Conservation (phyloP, 768 basidiomycete species). For the Podaxis carcinomalis region DNA sequence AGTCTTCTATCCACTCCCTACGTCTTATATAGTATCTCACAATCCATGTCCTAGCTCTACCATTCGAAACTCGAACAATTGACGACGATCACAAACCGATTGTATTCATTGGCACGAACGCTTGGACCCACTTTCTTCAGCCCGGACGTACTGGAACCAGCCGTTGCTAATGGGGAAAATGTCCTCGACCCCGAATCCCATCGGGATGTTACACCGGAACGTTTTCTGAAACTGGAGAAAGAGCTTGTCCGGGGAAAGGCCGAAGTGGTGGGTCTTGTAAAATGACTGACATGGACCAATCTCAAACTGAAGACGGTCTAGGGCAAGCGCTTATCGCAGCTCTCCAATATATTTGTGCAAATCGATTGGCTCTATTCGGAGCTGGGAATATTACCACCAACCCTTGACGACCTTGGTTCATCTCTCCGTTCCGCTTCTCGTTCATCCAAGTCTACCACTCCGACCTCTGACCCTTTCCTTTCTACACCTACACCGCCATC, state of each 20-base stretch:
- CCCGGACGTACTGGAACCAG: slow-evolving; percentile 49
- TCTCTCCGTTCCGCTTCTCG: slow-evolving; percentile 19
- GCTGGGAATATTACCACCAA: slow-evolving; percentile 67
- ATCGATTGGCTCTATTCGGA: slow-evolving; percentile 83
- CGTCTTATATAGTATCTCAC: slow-evolving; percentile 1
- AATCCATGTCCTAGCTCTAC: slow-evolving; percentile 43
- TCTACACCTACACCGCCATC: slow-evolving; percentile 49
- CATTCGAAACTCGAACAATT: slow-evolving; percentile 77
- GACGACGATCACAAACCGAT: slow-evolving; percentile 62
- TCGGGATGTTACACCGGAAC: slow-evolving; percentile 75
- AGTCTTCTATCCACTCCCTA: slow-evolving; percentile 20
- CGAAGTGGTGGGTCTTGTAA: slow-evolving; percentile 67
- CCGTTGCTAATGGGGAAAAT: slow-evolving; percentile 37
- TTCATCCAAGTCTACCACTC: slow-evolving; percentile 31
- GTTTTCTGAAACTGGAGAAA: slow-evolving; percentile 77
- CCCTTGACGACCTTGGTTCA: slow-evolving; percentile 41
- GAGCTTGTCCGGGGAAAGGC: slow-evolving; percentile 80
- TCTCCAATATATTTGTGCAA: slow-evolving; percentile 63
- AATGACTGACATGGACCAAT: background rate
- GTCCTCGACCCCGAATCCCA: slow-evolving; percentile 34
- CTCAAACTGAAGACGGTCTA: slow-evolving; percentile 20
- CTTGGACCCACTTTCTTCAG: slow-evolving; percentile 58
- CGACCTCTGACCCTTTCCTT: slow-evolving; percentile 41
- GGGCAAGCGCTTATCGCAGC: slow-evolving; percentile 63
- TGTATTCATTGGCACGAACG: slow-evolving; percentile 54